Percentiles rank a stretch among this genome's conserved stretches.
Conservation (phyloP, 1,284 basidiomycete species). For the Apiotrichum laibachii region DNA sequence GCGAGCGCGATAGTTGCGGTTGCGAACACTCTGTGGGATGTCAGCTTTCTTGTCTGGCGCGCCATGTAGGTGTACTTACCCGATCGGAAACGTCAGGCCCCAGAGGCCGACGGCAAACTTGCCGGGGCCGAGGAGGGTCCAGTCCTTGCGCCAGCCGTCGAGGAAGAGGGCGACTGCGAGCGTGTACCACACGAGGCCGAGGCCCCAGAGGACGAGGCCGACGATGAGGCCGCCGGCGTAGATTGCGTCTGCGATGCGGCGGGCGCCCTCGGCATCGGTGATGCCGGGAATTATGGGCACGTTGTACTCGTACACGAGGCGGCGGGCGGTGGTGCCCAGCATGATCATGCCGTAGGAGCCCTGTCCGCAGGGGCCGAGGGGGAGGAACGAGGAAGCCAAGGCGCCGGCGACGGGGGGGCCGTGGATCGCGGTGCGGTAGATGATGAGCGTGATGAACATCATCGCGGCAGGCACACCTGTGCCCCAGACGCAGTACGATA, state of each 20-base stretch:
- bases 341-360: conserved; percentile 61
- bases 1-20: conserved; percentile 62
- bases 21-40: conserved; percentile 56
- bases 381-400: conserved; percentile 63
- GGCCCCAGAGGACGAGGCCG: conserved; percentile 53
- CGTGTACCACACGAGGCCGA: conserved; percentile 53
- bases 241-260: conserved; percentile 52
- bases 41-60: neutral
- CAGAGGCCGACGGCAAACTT: conserved; percentile 45
- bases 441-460: conserved; percentile 60
- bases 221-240: conserved; percentile 38
- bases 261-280: conserved; percentile 34
- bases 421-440: conserved; percentile 53
- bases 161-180: conserved; percentile 44
- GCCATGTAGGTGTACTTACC: conserved; percentile 26
- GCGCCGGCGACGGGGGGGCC: conserved; percentile 53
- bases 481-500: conserved; percentile 54
- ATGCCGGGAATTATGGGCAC: conserved; percentile 33
- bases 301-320: conserved; percentile 52
- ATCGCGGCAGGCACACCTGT: conserved; percentile 56
- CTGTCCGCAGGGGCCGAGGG: conserved; percentile 60
- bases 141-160: conserved; percentile 23
- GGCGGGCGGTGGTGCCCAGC: conserved; percentile 55
- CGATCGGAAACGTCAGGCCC: conserved; percentile 51
- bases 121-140: conserved; percentile 21